phyloP scores from a whole-genome alignment of 148 eudicot species.

The Rhododendron mucronatum region DNA sequence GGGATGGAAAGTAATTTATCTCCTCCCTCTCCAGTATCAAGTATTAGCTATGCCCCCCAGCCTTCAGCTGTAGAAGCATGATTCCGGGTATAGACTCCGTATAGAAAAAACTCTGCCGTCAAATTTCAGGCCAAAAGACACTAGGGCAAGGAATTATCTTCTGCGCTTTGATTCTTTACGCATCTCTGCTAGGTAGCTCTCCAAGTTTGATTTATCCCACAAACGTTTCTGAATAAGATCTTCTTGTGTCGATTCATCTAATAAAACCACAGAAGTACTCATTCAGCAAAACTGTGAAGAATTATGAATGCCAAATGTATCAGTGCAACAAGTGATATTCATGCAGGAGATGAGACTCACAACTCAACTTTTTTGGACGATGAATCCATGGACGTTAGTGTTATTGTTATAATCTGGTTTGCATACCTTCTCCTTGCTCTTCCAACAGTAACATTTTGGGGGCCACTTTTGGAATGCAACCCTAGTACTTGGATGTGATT shows the following conservation, averaged over 20 bases:
- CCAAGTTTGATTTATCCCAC: slow-evolving; percentile 78
- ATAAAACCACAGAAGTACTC: slow-evolving; percentile 3
- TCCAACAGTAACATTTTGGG: no score
- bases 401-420: neutral
- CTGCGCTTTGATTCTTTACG: slow-evolving; percentile 97
- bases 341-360: neutral
- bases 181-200: slow-evolving; percentile 66
- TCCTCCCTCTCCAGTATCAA: neutral
- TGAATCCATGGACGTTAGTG: neutral
- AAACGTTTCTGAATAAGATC: slow-evolving; percentile 74
- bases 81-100: neutral
- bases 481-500: neutral
- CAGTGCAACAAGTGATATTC: neutral
- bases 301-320: neutral
- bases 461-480: no score
- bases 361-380: neutral
- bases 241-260: slow-evolving; percentile 75
- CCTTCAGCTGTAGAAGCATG: slow-evolving; percentile 4
- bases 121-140: neutral
- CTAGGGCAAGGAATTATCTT: slow-evolving; percentile 35
- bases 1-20: neutral
- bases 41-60: neutral
- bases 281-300: slow-evolving; percentile 1
- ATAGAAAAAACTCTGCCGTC: neutral
- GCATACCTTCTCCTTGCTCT: neutral